Base-by-base conservation (phyloP, 768 basidiomycete species). In the Candolleomyces efflorescens region DNA sequence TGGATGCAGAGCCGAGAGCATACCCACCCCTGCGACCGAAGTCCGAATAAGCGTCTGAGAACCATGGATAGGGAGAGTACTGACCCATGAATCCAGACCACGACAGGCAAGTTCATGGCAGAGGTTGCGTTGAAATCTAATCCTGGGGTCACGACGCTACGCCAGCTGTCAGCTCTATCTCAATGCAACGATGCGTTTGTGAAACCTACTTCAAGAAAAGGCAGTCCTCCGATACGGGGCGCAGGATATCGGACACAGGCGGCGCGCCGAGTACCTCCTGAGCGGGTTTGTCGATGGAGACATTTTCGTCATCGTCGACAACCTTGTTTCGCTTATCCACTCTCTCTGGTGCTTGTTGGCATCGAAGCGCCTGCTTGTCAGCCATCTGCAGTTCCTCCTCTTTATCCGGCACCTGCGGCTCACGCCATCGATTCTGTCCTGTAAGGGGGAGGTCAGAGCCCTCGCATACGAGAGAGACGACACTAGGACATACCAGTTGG, bases 41-140 rank as follows among this genome's bases (percentile, higher is more conserved):
- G 37, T 26, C 23, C 26, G 44, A 45, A 3, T 38, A 37, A 26
- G 12, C 20, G 51, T 22, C 11, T 54, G n/a, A 44, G 37, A 46
- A 50, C 17, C 38, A 47, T 20, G 9, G 11, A 5, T 11, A 10
- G n/a, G 43, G 54, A 59, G 17, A 18, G 22, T 5, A 15, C 60
- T 50, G 53, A 77, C 65, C 77, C 78, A 60, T 79, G 77, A 32
- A 79, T 78, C 74, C 74, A 79, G 26, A 79, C 69, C 3, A 79
- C 65, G 1, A 75, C 73, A 5, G 78, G 78, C 0, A 76, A 63
- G 3, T 68, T 51, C 26, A 64, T 64, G 5, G 55, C 61, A 0
- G 65, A n/a, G 3, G 36, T 51, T 1, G 65, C 2, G 11, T 24
- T 45, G 15, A 52, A 50, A 22, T 53, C 61, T 3, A 62, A 61